A percentile compares a stretch with the other conserved stretches of the same genome.
Evolutionary conservation across 495 filamentous ascomycete genomes (phyloP).

Genomic region (Penicillium mononematosum): DNA sequence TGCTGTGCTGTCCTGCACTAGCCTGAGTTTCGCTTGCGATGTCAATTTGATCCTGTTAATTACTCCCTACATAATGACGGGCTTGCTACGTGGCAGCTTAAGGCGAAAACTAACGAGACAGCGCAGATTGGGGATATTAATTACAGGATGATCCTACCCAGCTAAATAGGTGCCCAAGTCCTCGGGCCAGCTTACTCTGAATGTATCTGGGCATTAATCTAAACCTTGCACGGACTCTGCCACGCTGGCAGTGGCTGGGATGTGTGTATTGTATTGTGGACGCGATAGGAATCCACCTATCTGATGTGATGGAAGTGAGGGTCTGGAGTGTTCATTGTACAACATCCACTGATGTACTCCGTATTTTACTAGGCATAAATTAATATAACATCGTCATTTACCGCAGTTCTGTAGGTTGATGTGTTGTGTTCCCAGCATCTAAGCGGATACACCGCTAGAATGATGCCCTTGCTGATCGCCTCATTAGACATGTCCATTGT

Average conservation of each 20-base stretch:
- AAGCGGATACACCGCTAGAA: slow-evolving; percentile 23
- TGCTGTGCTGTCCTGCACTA: slow-evolving; percentile 18
- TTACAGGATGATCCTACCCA: not conserved
- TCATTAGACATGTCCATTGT: not conserved
- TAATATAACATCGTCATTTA: not conserved
- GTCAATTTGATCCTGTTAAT: not conserved
- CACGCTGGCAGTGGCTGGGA: slow-evolving; percentile 24
- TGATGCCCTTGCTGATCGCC: slow-evolving; percentile 21
- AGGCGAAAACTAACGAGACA: not conserved
- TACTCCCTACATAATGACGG: not conserved
- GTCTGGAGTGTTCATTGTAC: not conserved
- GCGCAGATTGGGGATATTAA: not conserved
- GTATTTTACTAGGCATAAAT: too few relatives aligned
- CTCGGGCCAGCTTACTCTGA: not conserved
- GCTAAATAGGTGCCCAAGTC: slow-evolving; percentile 4
- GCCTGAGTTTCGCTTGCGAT: not conserved
- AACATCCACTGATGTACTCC: too few relatives aligned
- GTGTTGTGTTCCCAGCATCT: not conserved
- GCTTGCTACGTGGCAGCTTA: slow-evolving; percentile 29
- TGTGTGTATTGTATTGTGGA: not conserved
- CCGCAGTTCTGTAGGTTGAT: not conserved
- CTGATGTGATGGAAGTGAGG: not conserved
- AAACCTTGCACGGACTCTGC: slow-evolving; percentile 27
- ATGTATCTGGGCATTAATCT: not conserved
- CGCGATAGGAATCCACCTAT: not conserved